These are phyloP conservation scores for Gonium pectorale DNA, from an alignment of 139 green algal genomes.

Conservation along the genomic window DNA sequence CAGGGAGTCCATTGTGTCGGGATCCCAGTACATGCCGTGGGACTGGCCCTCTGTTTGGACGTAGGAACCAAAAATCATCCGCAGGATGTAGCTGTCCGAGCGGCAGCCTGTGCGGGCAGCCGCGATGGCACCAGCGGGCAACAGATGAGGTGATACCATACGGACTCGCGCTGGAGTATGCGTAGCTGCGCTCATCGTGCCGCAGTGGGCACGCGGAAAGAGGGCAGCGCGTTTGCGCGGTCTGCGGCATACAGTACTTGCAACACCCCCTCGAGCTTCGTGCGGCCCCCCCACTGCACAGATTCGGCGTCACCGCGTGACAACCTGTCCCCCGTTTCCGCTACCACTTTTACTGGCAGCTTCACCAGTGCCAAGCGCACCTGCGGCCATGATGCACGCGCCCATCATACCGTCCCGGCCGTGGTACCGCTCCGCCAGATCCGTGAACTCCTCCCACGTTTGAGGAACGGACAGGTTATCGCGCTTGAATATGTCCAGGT, in stretches of 20 bases:
- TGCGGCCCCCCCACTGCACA: too few relatives aligned
- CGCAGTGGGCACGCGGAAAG: too few relatives aligned
- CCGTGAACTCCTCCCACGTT: constrained; percentile 36
- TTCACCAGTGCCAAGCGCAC: background rate
- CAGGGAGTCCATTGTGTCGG: background rate
- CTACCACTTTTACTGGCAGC: too few relatives aligned
- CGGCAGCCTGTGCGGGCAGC: background rate
- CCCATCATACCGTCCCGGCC: background rate
- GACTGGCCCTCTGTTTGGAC: background rate
- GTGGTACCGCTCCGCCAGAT: constrained; percentile 27
- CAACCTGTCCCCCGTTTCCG: too few relatives aligned
- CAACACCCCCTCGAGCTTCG: too few relatives aligned
- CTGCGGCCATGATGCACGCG: background rate
- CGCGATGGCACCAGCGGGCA: too few relatives aligned
- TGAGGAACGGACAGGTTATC: constrained; percentile 22
- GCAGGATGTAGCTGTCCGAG: background rate
- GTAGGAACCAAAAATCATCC: background rate
- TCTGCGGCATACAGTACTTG: too few relatives aligned
- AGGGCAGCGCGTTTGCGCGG: too few relatives aligned
- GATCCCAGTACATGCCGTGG: constrained; percentile 8
- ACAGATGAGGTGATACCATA: too few relatives aligned
- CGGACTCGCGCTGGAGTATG: too few relatives aligned
- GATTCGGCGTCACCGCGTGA: too few relatives aligned
- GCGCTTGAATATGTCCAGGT: background rate
- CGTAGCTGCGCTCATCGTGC: too few relatives aligned